phyloP scores from a whole-genome alignment of 2,329 filamentous ascomycete species.

The Uncinocarpus reesii region DNA sequence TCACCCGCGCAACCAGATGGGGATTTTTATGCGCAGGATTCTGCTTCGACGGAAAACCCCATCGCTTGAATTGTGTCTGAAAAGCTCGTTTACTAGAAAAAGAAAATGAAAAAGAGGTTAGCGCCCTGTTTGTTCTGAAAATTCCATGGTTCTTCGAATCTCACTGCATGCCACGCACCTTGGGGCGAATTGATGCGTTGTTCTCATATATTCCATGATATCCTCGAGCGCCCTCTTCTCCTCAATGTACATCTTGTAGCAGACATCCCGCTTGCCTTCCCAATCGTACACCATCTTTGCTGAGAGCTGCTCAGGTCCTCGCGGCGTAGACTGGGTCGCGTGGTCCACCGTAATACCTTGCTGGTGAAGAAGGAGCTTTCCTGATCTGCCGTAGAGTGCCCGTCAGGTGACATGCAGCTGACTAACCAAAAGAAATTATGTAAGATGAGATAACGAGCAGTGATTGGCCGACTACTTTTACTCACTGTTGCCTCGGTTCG shows the following conservation, averaged over 20 bases:
- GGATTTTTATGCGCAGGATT: slow-evolving; percentile 61
- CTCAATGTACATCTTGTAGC: slow-evolving; percentile 63
- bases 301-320: background rate
- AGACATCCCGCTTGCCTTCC: slow-evolving; percentile 56
- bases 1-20: slow-evolving; percentile 56
- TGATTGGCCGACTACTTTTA: background rate
- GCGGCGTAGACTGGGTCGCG: background rate
- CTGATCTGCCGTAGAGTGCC: slow-evolving; percentile 8
- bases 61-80: slow-evolving; percentile 64
- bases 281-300: slow-evolving; percentile 49
- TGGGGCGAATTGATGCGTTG: slow-evolving; percentile 56
- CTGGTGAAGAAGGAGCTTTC: slow-evolving; percentile 1
- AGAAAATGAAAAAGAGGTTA: background rate
- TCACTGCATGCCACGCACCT: slow-evolving; percentile 56
- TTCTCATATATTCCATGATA: slow-evolving; percentile 61
- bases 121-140: too few species aligned
- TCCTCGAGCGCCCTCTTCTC: slow-evolving; percentile 64
- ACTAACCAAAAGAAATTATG: too few species aligned
- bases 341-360: slow-evolving; percentile 15
- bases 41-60: slow-evolving; percentile 68
- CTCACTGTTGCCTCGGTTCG: background rate
- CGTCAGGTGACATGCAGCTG: too few species aligned
- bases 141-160: too few species aligned
- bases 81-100: slow-evolving; percentile 60
- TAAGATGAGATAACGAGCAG: background rate